These are phyloP conservation scores for Middelhovenomyces tepae DNA, from an alignment of 805 yeast genomes.

Conservation along the genomic window DNA sequence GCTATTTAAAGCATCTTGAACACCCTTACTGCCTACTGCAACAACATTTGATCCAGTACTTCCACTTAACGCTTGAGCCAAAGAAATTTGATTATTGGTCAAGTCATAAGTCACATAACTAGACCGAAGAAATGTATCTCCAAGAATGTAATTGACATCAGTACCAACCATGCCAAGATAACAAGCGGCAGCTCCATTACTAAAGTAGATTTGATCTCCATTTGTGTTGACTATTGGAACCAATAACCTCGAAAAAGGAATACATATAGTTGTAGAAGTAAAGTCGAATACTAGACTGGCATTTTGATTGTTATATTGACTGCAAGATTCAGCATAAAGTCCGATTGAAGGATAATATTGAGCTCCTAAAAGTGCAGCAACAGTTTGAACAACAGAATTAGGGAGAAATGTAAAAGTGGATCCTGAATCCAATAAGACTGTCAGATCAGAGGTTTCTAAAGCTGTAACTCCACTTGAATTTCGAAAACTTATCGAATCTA, in stretches of 20 bases:
- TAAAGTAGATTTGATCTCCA: too few relatives aligned
- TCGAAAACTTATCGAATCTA: neutral
- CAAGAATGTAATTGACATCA: too few relatives aligned
- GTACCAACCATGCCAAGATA: too few relatives aligned
- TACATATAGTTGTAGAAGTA: too few relatives aligned
- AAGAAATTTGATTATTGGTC: constrained; percentile 44
- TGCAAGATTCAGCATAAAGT: too few relatives aligned
- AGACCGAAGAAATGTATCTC: constrained; percentile 50
- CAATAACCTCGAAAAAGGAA: too few relatives aligned
- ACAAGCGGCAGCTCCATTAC: too few relatives aligned
- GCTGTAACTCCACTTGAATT: neutral
- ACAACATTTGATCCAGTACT: neutral
- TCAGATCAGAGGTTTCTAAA: neutral
- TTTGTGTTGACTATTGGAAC: too few relatives aligned
- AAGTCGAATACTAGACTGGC: too few relatives aligned
- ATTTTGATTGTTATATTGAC: too few relatives aligned
- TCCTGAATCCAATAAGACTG: constrained; percentile 2
- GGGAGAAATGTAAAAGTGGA: constrained; percentile 1
- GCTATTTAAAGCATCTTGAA: too few relatives aligned
- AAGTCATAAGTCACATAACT: constrained; percentile 63
- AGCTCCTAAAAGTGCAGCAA: constrained; percentile 1
- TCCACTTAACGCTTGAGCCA: constrained; percentile 38
- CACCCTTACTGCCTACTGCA: too few relatives aligned
- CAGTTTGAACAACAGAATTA: constrained; percentile 1
- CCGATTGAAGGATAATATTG: neutral